Conservation (phyloP, 106 monocot species). For the Hemerocallis citrina region DNA sequence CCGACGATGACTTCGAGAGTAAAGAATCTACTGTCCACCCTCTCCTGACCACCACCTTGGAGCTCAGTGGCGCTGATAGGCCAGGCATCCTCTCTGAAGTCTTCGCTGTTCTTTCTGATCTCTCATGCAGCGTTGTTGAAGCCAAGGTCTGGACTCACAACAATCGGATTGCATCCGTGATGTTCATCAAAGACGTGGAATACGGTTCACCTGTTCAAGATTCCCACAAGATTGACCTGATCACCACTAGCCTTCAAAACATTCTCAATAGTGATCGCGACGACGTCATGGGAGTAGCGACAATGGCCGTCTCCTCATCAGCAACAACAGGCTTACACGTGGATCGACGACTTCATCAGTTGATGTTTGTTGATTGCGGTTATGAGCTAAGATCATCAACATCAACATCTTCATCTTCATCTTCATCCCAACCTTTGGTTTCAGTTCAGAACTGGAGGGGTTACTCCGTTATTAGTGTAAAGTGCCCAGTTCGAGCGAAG, state of each 20-base stretch:
- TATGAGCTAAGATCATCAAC: background rate
- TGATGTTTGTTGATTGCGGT: slow-evolving; percentile 34
- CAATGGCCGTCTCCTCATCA: slow-evolving; percentile 7
- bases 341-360: slow-evolving; percentile 53
- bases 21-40: background rate
- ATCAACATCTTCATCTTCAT: background rate
- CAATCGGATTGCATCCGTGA: slow-evolving; percentile 36
- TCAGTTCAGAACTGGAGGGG: slow-evolving; percentile 38
- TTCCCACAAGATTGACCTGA: slow-evolving; percentile 8
- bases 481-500: slow-evolving; percentile 32
- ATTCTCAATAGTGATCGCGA: slow-evolving; percentile 21
- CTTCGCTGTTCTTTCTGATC: slow-evolving; percentile 52
- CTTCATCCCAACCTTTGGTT: slow-evolving; percentile 10
- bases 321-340: slow-evolving; percentile 5
- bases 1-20: background rate
- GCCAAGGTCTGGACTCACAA: slow-evolving; percentile 60
- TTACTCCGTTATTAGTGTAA: slow-evolving; percentile 35
- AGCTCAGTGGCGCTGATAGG: slow-evolving; percentile 49
- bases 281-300: slow-evolving; percentile 10
- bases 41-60: slow-evolving; percentile 20
- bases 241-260: slow-evolving; percentile 11
- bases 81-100: slow-evolving; percentile 58
- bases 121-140: slow-evolving; percentile 30
- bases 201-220: slow-evolving; percentile 16
- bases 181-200: slow-evolving; percentile 24